phyloP scores from a whole-genome alignment of 306 rosid species.

The Trichosanthes truncata region DNA sequence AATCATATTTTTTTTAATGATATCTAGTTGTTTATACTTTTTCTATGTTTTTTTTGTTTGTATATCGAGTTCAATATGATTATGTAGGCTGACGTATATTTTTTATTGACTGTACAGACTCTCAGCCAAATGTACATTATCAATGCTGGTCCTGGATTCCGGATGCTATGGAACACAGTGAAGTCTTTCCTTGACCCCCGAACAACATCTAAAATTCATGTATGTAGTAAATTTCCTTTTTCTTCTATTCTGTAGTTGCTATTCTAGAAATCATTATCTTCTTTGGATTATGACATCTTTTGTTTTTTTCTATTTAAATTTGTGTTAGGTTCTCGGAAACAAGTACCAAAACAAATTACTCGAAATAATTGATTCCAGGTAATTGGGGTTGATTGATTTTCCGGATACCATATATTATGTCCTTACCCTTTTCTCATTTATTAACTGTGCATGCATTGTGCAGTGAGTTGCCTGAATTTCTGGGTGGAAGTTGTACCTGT shows the following conservation, averaged over 20 bases:
- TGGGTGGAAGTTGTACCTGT: conserved; percentile 90
- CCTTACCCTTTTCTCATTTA: background rate
- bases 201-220: conserved; percentile 95
- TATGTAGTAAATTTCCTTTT: conserved; percentile 30
- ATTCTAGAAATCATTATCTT: background rate
- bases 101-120: conserved; percentile 40
- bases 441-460: conserved; percentile 7
- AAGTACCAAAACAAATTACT: conserved; percentile 89
- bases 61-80: background rate
- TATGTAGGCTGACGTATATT: background rate
- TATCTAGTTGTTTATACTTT: background rate
- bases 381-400: conserved; percentile 4
- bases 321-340: conserved; percentile 81
- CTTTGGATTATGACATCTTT: background rate
- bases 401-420: background rate
- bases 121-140: conserved; percentile 92
- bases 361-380: conserved; percentile 91
- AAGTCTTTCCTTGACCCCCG: conserved; percentile 90
- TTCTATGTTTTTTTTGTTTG: background rate
- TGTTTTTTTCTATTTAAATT: background rate
- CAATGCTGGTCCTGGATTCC: conserved; percentile 96
- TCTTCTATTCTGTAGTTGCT: background rate
- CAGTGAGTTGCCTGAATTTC: conserved; percentile 94
- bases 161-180: conserved; percentile 81
- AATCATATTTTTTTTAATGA: background rate